Base-by-base conservation (phyloP, 495 filamentous ascomycete genomes). In the Penicillium paxilli region DNA sequence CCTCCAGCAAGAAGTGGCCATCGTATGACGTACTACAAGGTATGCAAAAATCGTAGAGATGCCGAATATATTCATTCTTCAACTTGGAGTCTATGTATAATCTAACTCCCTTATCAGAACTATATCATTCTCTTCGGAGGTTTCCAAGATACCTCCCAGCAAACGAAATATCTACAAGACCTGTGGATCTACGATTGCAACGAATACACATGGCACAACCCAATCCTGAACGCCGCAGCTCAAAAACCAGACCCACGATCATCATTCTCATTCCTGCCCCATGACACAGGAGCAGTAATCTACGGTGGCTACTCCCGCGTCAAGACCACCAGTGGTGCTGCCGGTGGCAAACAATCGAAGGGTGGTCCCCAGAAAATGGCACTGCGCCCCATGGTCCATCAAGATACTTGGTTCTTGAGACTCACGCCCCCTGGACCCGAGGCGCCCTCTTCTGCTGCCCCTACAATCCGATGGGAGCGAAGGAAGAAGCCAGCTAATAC, bases 271-370 rank as follows among this genome's bases (percentile, higher is more conserved):
- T 82, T 98, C 24, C 75, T 96, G 7, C 94, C 93, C 2, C 90
- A 97, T 66, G 92, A 97, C 35, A 77, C 81, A 17, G 94, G 94
- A 11, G 92, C 92, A 14, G 88, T 92, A 12, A 68, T 98, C 8
- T 97, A 89, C 59, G 94, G 94, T 40, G 94, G 94, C 14, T 98
- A 97, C 73, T 93, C 91, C 0, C 82, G 94, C 46, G 87, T 96
- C 44, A 98, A 98, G 67, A 70, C 84, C 11, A 76, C 81, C 3
- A 76, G 81, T 2, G 68, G 66, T 1, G 58, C 67, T n/a, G 66
- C 66, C 5, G 70, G 68, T 24, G 66, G 67, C 12, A 88, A 84
- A 48, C 82, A 84, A 54, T 75, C 73, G n/a, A 87, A 85, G 68
- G 82, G 82, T 38, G 81, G 85, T 22, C 74, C 77, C 5, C 81